Evolutionary conservation across 495 filamentous ascomycete species (phyloP), one percentile per base, ranked within the genome.

Genomic region (Podospora fimiseda): DNA sequence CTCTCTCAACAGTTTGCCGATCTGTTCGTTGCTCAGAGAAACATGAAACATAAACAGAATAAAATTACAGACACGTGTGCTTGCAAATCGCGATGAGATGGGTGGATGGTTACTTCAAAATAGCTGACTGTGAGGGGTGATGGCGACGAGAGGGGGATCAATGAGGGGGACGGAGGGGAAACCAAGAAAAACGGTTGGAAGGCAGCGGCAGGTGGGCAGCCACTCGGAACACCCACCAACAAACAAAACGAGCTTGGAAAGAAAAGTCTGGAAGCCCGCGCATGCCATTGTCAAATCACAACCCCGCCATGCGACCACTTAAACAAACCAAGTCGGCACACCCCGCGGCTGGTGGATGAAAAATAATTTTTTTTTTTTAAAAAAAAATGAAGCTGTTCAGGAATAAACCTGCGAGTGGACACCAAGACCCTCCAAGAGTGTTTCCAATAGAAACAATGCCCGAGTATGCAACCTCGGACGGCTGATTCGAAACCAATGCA

Each of bases 41-140:
- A 65, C 62, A 58, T 65, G 64, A 64, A 67, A 62, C 62, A 56
- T 46, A 51, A 56, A 47, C 5, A 58, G 45, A 55, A 45, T n/a
- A n/a, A 43, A 4, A 38, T 38, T 47, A 45, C 22, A 30, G 43
- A 33, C 45, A n/a, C 50, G 23, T 21, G 19, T 42, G 56, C 51
- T 27, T 51, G 59, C 33, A 52, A 55, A 59, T 54, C 56, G 47
- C 49, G 50, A 55, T 48, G 39, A 56, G 39, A 36, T 48, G 41
- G 47, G 46, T 36, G 61, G 61, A 60, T 33, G 27, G 27, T n/a
- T n/a, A n/a, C n/a, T n/a, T n/a, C n/a, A n/a, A n/a, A n/a, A n/a
- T n/a, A n/a, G n/a, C n/a, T 45, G 46, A 27, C 50, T 30, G 41
- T n/a, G 15, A 42, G 6, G 19, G 14, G 18, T 45, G 19, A 20